Base-by-base conservation (phyloP, 139 green algal genomes). In the Astrephomene gubernaculifera region DNA sequence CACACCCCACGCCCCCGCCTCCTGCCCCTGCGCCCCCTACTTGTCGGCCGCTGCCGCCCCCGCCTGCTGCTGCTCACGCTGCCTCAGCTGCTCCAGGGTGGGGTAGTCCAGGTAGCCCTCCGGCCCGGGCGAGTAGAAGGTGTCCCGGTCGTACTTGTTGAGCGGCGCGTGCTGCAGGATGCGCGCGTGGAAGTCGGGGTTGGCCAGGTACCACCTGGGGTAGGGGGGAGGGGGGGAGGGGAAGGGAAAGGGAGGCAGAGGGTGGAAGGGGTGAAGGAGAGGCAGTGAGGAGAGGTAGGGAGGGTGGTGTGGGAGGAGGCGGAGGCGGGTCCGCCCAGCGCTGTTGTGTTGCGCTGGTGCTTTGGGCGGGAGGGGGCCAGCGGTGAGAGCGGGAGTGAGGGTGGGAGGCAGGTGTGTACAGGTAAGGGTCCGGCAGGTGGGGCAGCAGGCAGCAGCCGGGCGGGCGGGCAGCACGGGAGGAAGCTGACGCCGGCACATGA, bases 51-150 rank as follows among this genome's bases (percentile, higher is more conserved):
- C 57, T 9, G 57, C 24, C 19, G 64, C 35, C 29, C n/a, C 64
- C 21, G 64, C 61, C 29, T 79, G 29, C 70, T 63, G 44, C 31
- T 25, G 22, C 31, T n/a, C 31, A 19, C 31, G 31, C 54, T n/a
- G 19, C 67, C 75, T 36, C 24, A 74, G 41, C 53, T 97, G 85
- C 57, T 96, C 87, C 74, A 96, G 76, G 85, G 93, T 95, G 43
- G 94, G 93, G 87, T 98, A 98, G 89, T 98, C 95, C 1, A 70
- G 89, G 89, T 98, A 98, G 39, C 95, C 95, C 86, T 93, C 75
- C 65, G 83, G 54, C 21, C 87, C 89, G 24, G 81, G 60, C 0
- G 75, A 83, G 87, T 97, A 98, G 36, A 82, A 97, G 27, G 94
- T 98, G 81, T 75, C 64, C 17, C 95, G 85, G 86, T 98, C 81